These are phyloP conservation scores for Castanea sativa DNA, from an alignment of 306 rosid species.

Conservation along the genomic window DNA sequence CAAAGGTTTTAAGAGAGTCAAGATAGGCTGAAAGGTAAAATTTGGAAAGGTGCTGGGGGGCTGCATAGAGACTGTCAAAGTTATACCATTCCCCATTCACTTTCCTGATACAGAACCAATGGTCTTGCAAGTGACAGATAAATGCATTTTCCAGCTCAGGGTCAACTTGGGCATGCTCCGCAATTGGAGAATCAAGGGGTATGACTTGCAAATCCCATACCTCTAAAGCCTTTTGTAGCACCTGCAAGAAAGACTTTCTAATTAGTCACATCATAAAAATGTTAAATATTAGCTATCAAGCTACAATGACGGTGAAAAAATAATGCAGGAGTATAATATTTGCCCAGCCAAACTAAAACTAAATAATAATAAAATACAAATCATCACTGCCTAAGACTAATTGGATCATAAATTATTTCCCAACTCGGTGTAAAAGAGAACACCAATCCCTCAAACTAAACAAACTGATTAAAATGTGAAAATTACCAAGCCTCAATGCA, in stretches of 20 bases:
- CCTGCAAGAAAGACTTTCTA: slow-evolving; percentile 50
- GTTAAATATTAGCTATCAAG: neutral
- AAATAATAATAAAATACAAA: neutral
- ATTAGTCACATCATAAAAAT: slow-evolving; percentile 6
- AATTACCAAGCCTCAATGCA: too few species aligned
- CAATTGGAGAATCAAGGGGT: slow-evolving; percentile 95
- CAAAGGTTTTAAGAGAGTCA: slow-evolving; percentile 86
- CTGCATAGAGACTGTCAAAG: slow-evolving; percentile 95
- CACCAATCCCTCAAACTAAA: neutral
- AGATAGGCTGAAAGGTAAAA: slow-evolving; percentile 95
- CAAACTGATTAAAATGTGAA: neutral
- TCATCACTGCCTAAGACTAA: neutral
- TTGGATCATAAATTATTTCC: neutral
- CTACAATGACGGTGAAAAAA: neutral
- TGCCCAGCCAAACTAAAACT: neutral
- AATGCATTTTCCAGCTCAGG: slow-evolving; percentile 94
- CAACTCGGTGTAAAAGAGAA: neutral
- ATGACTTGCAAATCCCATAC: slow-evolving; percentile 99
- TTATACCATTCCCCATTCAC: slow-evolving; percentile 96
- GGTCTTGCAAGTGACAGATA: slow-evolving; percentile 92
- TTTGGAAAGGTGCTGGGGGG: slow-evolving; percentile 91
- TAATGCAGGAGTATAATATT: too few species aligned
- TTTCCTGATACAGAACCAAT: slow-evolving; percentile 97
- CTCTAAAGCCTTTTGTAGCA: slow-evolving; percentile 90
- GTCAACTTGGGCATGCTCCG: slow-evolving; percentile 96